phyloP scores from a whole-genome alignment of 2,329 filamentous ascomycete species.

The Camillea tinctor region DNA sequence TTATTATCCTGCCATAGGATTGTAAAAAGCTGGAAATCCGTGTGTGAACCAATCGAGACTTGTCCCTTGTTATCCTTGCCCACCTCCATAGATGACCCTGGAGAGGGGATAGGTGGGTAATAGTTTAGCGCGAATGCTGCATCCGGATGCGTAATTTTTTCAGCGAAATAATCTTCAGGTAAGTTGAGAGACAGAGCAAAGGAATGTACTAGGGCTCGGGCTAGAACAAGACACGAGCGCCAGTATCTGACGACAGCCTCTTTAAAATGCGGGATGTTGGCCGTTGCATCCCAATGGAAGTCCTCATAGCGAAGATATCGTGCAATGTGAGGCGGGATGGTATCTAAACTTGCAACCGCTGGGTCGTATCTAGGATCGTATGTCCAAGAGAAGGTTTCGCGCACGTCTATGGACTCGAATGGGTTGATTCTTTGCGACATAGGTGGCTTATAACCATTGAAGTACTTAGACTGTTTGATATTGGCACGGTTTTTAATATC shows the following conservation, averaged over 20 bases:
- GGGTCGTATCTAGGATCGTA: conserved; percentile 33
- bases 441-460: conserved; percentile 39
- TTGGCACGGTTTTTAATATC: conserved; percentile 27
- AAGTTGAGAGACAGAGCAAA: conserved; percentile 42
- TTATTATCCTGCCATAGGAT: conserved; percentile 44
- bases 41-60: conserved; percentile 44
- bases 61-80: conserved; percentile 18
- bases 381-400: conserved; percentile 36
- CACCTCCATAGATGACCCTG: neutral
- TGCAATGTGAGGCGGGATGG: conserved; percentile 17
- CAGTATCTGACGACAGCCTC: conserved; percentile 36
- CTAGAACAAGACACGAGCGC: conserved; percentile 34
- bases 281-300: conserved; percentile 26
- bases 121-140: conserved; percentile 38
- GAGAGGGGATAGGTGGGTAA: conserved; percentile 37
- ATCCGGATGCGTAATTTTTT: conserved; percentile 32
- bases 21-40: conserved; percentile 49
- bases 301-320: conserved; percentile 21
- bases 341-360: conserved; percentile 30
- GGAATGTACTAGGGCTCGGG: conserved; percentile 37
- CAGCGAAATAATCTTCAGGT: conserved; percentile 40
- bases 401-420: conserved; percentile 29
- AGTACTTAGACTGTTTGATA: conserved; percentile 37
- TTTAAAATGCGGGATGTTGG: conserved; percentile 36
- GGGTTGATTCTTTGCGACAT: conserved; percentile 25